Conservation (phyloP, 768 basidiomycete genomes). For the Leccinum disarticulatum region DNA sequence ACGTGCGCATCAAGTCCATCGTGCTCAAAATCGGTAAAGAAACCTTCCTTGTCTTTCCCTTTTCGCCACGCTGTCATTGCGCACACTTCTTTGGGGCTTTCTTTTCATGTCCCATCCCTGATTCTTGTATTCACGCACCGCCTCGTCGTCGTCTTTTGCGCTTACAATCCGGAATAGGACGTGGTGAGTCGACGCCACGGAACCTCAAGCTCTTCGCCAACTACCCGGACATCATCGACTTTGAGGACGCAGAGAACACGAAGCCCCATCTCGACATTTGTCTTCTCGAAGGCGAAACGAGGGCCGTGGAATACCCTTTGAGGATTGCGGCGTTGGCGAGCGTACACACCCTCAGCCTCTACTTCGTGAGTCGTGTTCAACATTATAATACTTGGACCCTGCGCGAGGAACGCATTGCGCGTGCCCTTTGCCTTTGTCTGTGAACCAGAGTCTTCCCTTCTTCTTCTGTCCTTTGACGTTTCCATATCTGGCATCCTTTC, state of each 20-base stretch:
- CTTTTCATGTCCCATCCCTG: constrained; percentile 4
- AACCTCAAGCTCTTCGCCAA: constrained; percentile 77
- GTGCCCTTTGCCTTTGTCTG: constrained; percentile 17
- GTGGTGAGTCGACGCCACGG: constrained; percentile 75
- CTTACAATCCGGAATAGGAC: constrained; percentile 43
- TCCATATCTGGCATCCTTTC: constrained; percentile 19
- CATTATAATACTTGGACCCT: constrained; percentile 6
- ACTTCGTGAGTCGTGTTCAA: constrained; percentile 62
- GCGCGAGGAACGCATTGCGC: background rate
- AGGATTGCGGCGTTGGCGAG: constrained; percentile 75
- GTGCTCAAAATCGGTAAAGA: constrained; percentile 71
- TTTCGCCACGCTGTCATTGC: constrained; percentile 11
- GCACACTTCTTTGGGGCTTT: constrained; percentile 5
- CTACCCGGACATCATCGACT: constrained; percentile 72
- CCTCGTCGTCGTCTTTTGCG: constrained; percentile 3
- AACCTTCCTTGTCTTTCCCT: constrained; percentile 7
- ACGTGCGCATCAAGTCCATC: constrained; percentile 72
- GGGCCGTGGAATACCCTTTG: constrained; percentile 74
- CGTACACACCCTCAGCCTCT: constrained; percentile 69
- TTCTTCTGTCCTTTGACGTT: constrained; percentile 19
- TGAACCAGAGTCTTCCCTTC: background rate
- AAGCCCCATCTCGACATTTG: constrained; percentile 71
- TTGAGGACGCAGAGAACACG: constrained; percentile 65
- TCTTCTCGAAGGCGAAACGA: constrained; percentile 67
- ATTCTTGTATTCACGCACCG: constrained; percentile 3